phyloP scores from a whole-genome alignment of 306 rosid species.

The Biancaea sappan region DNA sequence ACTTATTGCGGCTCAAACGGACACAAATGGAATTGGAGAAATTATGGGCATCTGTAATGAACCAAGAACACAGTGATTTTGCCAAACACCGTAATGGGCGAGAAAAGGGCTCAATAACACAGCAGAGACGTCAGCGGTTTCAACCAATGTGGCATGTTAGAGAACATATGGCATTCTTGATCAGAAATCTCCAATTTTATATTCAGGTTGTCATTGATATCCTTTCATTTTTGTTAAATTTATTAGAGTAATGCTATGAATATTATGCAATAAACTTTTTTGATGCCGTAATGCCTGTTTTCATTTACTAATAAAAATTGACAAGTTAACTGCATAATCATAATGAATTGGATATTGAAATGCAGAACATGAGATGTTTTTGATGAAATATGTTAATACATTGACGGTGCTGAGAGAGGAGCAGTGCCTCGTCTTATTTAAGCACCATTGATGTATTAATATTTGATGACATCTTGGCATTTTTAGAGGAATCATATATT shows the following conservation, averaged over 20 bases:
- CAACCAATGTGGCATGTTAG: slow-evolving; percentile 94
- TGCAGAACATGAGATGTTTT: not conserved
- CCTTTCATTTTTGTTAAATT: slow-evolving; percentile 16
- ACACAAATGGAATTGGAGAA: slow-evolving; percentile 99
- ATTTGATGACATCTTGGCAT: not conserved
- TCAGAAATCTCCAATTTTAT: slow-evolving; percentile 97
- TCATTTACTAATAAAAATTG: not conserved
- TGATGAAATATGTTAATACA: not conserved
- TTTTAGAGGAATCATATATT: not conserved
- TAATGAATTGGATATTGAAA: not conserved
- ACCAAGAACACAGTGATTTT: slow-evolving; percentile 87
- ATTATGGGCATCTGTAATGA: slow-evolving; percentile 94
- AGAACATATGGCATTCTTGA: slow-evolving; percentile 91
- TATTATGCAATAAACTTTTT: not conserved
- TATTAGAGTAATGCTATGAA: slow-evolving; percentile 1
- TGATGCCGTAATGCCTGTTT: not conserved
- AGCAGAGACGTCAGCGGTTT: slow-evolving; percentile 56
- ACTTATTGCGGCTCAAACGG: slow-evolving; percentile 83
- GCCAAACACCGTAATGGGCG: slow-evolving; percentile 55
- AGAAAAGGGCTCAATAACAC: slow-evolving; percentile 53
- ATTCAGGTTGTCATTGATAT: slow-evolving; percentile 65
- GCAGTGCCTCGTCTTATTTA: not conserved
- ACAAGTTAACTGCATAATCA: not conserved
- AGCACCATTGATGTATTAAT: not conserved
- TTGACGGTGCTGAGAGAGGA: not conserved